Conservation (phyloP, 2,329 filamentous ascomycete species). For the Stachybotrys chlorohalonatus region DNA sequence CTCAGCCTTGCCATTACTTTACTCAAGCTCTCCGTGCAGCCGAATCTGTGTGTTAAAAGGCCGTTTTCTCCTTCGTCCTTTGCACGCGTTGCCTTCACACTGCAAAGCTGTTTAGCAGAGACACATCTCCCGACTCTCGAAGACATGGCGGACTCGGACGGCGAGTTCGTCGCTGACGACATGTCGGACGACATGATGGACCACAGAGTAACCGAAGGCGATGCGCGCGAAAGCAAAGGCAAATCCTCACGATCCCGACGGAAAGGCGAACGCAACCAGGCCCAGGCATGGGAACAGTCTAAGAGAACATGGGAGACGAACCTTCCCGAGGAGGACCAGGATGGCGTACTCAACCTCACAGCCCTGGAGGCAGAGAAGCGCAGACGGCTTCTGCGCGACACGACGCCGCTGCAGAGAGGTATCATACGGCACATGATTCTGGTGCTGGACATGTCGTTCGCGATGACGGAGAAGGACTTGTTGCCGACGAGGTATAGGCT, state of each 20-base stretch:
- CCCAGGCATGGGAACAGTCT: conserved; percentile 57
- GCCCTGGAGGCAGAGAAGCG: conserved; percentile 78
- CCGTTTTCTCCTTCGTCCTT: no score
- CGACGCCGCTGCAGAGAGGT: conserved; percentile 87
- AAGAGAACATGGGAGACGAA: conserved; percentile 65
- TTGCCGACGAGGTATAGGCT: conserved; percentile 80
- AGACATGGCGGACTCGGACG: conserved; percentile 64
- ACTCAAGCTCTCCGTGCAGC: background rate
- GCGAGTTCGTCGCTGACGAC: conserved; percentile 56
- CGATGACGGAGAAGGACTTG: conserved; percentile 93
- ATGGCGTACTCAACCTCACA: conserved; percentile 70
- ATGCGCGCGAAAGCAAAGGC: conserved; percentile 17
- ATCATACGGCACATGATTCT: conserved; percentile 96
- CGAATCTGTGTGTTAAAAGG: background rate
- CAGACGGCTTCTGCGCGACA: conserved; percentile 75
- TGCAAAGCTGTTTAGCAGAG: no score
- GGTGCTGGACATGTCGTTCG: conserved; percentile 82
- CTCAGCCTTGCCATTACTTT: background rate
- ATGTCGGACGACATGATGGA: conserved; percentile 53
- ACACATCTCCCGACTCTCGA: background rate
- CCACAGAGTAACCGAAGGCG: conserved; percentile 33
- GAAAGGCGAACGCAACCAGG: conserved; percentile 27
- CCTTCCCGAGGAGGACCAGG: conserved; percentile 58
- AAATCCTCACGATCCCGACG: conserved; percentile 14
- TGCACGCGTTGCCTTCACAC: no score